Conservation (phyloP, 257 asterid genomes). For the Penstemon davidsonii region DNA sequence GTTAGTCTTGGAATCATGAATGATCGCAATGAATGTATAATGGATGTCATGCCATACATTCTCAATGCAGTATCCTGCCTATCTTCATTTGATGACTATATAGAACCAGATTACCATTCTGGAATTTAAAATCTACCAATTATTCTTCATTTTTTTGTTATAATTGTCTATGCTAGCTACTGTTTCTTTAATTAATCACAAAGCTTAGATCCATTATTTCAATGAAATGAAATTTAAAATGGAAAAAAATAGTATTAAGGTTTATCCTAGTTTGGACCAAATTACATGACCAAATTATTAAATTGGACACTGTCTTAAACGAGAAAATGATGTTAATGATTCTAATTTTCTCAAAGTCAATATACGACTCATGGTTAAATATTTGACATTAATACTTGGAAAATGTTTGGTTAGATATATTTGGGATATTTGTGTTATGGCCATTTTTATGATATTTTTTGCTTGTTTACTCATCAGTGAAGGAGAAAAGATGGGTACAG, state of each 20-base stretch:
- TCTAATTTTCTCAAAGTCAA: background rate
- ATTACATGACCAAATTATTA: background rate
- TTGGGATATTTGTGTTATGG: constrained; percentile 1
- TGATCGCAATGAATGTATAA: too few relatives aligned
- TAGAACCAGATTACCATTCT: too few relatives aligned
- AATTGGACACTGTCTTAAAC: background rate
- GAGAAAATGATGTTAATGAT: background rate
- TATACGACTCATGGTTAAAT: background rate
- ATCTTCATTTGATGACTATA: too few relatives aligned
- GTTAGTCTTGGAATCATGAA: background rate
- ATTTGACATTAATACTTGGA: background rate
- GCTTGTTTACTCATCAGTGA: constrained; percentile 51
- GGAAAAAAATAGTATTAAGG: background rate
- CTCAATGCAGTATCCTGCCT: too few relatives aligned
- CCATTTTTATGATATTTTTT: constrained; percentile 14
- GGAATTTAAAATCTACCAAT: too few relatives aligned
- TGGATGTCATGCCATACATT: too few relatives aligned
- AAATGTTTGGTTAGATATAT: constrained; percentile 13
- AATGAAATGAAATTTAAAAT: background rate
- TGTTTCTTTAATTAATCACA: too few relatives aligned
- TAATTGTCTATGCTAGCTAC: too few relatives aligned
- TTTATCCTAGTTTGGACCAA: background rate
- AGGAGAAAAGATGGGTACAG: constrained; percentile 86
- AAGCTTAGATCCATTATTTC: too few relatives aligned
- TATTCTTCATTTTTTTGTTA: too few relatives aligned